These are phyloP conservation scores for Emericellopsis terricola DNA, from an alignment of 495 filamentous ascomycete genomes.

Conservation along the genomic window DNA sequence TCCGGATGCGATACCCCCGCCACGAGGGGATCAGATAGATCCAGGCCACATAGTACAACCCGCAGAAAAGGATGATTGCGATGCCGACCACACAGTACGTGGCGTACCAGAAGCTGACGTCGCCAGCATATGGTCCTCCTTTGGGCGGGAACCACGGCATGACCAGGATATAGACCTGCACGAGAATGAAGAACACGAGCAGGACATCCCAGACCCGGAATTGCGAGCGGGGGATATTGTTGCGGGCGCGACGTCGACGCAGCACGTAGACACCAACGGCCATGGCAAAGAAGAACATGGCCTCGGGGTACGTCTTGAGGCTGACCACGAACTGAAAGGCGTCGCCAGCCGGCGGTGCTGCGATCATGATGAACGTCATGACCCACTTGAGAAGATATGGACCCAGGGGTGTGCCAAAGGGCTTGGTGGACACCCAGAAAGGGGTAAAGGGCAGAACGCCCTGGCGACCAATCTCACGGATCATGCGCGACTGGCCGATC, in stretches of 20 bases:
- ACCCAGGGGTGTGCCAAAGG: constrained; percentile 43
- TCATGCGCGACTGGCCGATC: constrained; percentile 36
- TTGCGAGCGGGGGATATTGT: constrained; percentile 21
- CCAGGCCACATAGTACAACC: constrained; percentile 38
- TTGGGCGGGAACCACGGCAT: constrained; percentile 51
- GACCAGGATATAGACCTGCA: constrained; percentile 36
- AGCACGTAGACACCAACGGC: constrained; percentile 34
- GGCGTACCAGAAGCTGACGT: constrained; percentile 51
- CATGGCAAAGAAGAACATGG: constrained; percentile 35
- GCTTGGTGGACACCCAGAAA: constrained; percentile 45
- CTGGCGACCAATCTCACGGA: constrained; percentile 46
- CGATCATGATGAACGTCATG: constrained; percentile 43
- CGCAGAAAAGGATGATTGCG: constrained; percentile 30
- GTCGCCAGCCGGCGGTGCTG: constrained; percentile 48
- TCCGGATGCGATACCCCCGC: constrained; percentile 32
- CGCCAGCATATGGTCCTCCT: constrained; percentile 33
- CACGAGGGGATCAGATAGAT: constrained; percentile 31
- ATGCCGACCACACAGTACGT: constrained; percentile 41
- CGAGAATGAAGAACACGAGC: constrained; percentile 33
- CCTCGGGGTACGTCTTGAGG: constrained; percentile 31
- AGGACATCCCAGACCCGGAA: constrained; percentile 37
- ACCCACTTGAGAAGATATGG: constrained; percentile 41
- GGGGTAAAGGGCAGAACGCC: constrained; percentile 43
- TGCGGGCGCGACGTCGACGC: constrained; percentile 27
- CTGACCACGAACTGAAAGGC: constrained; percentile 50